Evolutionary conservation across 2,329 filamentous ascomycete genomes (phyloP).

Genomic region (Colletotrichum sp.): DNA sequence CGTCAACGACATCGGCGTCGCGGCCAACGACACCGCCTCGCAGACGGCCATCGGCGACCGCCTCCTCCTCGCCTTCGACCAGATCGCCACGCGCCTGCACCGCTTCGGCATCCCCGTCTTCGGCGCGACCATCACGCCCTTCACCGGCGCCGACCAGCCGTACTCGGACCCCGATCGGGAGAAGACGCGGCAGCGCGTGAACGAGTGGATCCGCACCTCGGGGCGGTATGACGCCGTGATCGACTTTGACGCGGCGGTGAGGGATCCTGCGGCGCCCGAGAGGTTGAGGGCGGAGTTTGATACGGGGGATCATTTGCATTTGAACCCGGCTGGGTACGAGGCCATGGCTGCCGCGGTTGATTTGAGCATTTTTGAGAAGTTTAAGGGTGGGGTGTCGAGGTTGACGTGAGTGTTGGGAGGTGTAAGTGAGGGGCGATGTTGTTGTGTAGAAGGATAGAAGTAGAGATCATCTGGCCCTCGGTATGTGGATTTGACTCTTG

Average conservation of each 20-base stretch:
- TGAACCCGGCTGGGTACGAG: slow-evolving; percentile 59
- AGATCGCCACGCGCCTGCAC: slow-evolving; percentile 60
- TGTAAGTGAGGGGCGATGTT: background rate
- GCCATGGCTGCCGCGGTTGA: slow-evolving; percentile 60
- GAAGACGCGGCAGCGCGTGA: slow-evolving; percentile 57
- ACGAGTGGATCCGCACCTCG: slow-evolving; percentile 60
- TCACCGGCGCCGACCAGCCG: slow-evolving; percentile 48
- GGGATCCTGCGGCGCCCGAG: slow-evolving; percentile 50
- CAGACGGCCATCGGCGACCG: slow-evolving; percentile 51
- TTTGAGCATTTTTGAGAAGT: slow-evolving; percentile 50
- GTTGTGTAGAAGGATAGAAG: background rate
- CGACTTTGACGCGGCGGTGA: slow-evolving; percentile 63
- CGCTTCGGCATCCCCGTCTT: slow-evolving; percentile 58
- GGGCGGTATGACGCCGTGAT: slow-evolving; percentile 64
- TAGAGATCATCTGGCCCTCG: background rate
- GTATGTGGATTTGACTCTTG: background rate
- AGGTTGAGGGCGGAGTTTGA: slow-evolving; percentile 50
- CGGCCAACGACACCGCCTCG: slow-evolving; percentile 40
- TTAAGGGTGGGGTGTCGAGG: slow-evolving; percentile 18
- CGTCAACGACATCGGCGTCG: slow-evolving; percentile 68
- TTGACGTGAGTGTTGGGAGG: background rate
- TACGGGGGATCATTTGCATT: slow-evolving; percentile 65
- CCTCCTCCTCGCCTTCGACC: slow-evolving; percentile 58
- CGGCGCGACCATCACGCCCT: slow-evolving; percentile 57
- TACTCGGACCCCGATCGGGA: slow-evolving; percentile 60